phyloP scores from a whole-genome alignment of 2,329 filamentous ascomycete genomes.

The Fonsecaea nubica region DNA sequence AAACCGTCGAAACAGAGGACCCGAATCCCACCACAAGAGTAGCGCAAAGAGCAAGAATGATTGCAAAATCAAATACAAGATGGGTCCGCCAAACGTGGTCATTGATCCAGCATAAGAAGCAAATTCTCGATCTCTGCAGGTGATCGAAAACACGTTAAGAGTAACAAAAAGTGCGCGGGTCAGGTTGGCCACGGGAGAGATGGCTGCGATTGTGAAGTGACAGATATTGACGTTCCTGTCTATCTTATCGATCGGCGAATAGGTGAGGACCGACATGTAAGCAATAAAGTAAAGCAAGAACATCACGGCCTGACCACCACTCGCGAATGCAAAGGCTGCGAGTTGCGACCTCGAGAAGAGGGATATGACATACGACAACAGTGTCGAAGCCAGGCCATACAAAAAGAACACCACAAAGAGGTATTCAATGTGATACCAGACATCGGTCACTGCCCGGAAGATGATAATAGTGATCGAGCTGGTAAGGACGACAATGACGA shows the following conservation, averaged over 20 bases:
- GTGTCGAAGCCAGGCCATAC: slow-evolving; percentile 77
- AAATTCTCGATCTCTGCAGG: slow-evolving; percentile 70
- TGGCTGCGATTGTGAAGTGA: slow-evolving; percentile 74
- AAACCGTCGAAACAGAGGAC: slow-evolving; percentile 65
- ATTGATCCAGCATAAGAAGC: slow-evolving; percentile 73
- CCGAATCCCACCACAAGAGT: slow-evolving; percentile 81
- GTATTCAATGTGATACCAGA: slow-evolving; percentile 81
- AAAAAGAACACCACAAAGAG: slow-evolving; percentile 81
- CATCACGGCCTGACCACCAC: slow-evolving; percentile 74
- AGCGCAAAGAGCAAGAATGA: slow-evolving; percentile 72
- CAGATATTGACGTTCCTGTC: slow-evolving; percentile 71
- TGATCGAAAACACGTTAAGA: slow-evolving; percentile 81
- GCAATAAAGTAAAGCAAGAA: slow-evolving; percentile 75
- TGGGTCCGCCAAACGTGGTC: slow-evolving; percentile 79
- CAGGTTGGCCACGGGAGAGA: slow-evolving; percentile 79
- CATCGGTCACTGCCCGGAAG: slow-evolving; percentile 65
- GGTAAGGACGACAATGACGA: slow-evolving; percentile 71
- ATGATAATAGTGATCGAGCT: slow-evolving; percentile 72
- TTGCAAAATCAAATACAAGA: slow-evolving; percentile 81
- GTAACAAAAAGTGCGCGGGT: slow-evolving; percentile 76
- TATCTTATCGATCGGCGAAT: slow-evolving; percentile 71
- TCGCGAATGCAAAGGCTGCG: slow-evolving; percentile 81
- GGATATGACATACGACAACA: slow-evolving; percentile 81
- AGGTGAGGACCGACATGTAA: slow-evolving; percentile 76
- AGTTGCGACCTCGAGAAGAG: slow-evolving; percentile 80